These are phyloP conservation scores for Taxawa tesnikishii DNA, from an alignment of 2,329 filamentous ascomycete genomes.

Conservation along the genomic window DNA sequence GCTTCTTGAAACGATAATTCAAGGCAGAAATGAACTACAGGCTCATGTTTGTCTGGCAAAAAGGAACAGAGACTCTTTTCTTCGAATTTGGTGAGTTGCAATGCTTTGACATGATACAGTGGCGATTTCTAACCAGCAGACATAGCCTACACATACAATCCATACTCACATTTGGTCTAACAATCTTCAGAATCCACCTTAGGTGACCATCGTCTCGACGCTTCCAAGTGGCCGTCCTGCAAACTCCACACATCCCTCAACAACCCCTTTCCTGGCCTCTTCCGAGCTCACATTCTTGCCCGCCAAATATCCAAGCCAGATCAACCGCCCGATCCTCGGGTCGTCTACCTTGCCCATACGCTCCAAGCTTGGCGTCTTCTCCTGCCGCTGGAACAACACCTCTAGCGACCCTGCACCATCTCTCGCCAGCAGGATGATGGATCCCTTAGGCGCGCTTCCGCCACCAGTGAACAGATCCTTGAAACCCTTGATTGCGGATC, in stretches of 20 bases:
- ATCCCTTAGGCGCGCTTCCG: slow-evolving; percentile 63
- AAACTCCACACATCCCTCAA: slow-evolving; percentile 78
- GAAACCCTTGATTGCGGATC: slow-evolving; percentile 61
- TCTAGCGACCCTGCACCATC: slow-evolving; percentile 53
- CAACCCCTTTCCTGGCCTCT: slow-evolving; percentile 64
- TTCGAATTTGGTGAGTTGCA: too few relatives aligned
- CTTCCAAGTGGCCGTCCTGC: slow-evolving; percentile 81
- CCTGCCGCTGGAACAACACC: slow-evolving; percentile 51
- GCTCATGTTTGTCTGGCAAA: too few relatives aligned
- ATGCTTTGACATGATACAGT: too few relatives aligned
- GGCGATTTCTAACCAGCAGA: too few relatives aligned
- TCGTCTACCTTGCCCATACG: slow-evolving; percentile 60
- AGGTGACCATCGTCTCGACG: slow-evolving; percentile 60
- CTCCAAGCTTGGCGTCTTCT: slow-evolving; percentile 30
- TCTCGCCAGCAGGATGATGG: slow-evolving; percentile 62
- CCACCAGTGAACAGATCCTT: slow-evolving; percentile 71
- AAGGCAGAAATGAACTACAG: too few relatives aligned
- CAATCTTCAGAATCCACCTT: not conserved
- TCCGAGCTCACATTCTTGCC: slow-evolving; percentile 83
- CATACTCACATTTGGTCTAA: slow-evolving; percentile 53
- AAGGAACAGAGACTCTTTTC: too few relatives aligned
- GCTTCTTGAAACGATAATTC: too few relatives aligned
- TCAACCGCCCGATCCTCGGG: slow-evolving; percentile 63
- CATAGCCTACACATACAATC: slow-evolving; percentile 36
- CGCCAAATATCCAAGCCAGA: slow-evolving; percentile 86